Conservation (phyloP, 805 yeast genomes). For the Yarrowia phangngaensis region DNA sequence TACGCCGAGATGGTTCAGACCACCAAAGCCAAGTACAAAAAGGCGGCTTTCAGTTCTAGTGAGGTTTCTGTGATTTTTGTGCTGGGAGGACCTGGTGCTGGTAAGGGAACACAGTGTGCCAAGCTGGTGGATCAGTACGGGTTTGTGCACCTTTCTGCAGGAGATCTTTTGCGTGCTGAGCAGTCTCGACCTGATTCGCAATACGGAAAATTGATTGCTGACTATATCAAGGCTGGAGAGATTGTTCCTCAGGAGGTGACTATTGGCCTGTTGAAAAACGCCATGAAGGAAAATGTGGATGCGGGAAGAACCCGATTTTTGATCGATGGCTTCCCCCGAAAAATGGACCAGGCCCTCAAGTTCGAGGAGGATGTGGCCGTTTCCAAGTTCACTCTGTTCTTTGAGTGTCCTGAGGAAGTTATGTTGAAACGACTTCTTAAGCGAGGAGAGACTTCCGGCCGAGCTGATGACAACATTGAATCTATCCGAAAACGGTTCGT, state of each 20-base stretch:
- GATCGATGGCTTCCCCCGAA: slow-evolving; percentile 95
- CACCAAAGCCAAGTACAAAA: slow-evolving; percentile 28
- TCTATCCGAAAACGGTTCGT: slow-evolving; percentile 85
- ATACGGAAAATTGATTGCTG: slow-evolving; percentile 79
- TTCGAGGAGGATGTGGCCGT: slow-evolving; percentile 65
- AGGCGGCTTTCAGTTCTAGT: slow-evolving; percentile 53
- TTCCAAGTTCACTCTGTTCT: slow-evolving; percentile 42
- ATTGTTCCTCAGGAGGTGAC: slow-evolving; percentile 95
- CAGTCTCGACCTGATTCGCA: slow-evolving; percentile 77
- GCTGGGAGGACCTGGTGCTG: slow-evolving; percentile 96
- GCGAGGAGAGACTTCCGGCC: slow-evolving; percentile 92
- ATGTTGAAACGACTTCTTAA: slow-evolving; percentile 82
- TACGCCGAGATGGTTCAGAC: slow-evolving; percentile 41
- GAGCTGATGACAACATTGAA: slow-evolving; percentile 89
- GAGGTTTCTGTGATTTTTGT: slow-evolving; percentile 81
- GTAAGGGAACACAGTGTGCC: slow-evolving; percentile 95
- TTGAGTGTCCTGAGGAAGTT: slow-evolving; percentile 66
- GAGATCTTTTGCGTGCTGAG: slow-evolving; percentile 90
- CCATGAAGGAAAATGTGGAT: slow-evolving; percentile 54
- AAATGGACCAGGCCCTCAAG: slow-evolving; percentile 96
- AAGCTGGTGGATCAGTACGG: slow-evolving; percentile 74
- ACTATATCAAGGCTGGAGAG: slow-evolving; percentile 77
- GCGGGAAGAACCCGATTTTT: slow-evolving; percentile 62
- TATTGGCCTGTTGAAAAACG: slow-evolving; percentile 72
- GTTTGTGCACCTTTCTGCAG: slow-evolving; percentile 91